phyloP scores from a whole-genome alignment of 352 stramenopile species.

The Pythium scleroteichum region DNA sequence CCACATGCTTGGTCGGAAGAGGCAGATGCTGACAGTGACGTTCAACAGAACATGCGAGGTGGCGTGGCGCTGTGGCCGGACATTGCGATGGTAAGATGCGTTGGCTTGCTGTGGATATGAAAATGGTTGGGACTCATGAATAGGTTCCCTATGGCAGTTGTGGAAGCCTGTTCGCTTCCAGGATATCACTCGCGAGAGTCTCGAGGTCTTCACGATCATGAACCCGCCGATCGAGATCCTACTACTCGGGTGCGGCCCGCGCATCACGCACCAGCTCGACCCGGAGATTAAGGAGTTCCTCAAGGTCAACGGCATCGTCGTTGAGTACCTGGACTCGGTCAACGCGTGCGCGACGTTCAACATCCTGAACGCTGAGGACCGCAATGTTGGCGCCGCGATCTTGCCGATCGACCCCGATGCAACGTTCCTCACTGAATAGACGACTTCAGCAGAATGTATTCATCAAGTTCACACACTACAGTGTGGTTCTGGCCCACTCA shows the following conservation, averaged over 20 bases:
- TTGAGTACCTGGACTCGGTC: slow-evolving; percentile 82
- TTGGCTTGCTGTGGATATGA: neutral
- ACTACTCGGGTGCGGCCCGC: slow-evolving; percentile 71
- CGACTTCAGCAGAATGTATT: neutral
- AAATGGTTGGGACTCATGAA: neutral
- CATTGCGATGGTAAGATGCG: slow-evolving; percentile 65
- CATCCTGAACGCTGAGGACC: slow-evolving; percentile 90
- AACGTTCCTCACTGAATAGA: neutral
- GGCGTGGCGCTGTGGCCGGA: slow-evolving; percentile 68
- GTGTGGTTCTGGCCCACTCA: slow-evolving; percentile 18
- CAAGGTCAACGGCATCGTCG: slow-evolving; percentile 82
- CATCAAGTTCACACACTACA: neutral
- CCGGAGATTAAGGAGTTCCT: slow-evolving; percentile 71
- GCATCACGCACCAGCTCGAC: slow-evolving; percentile 60
- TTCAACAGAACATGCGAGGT: slow-evolving; percentile 74
- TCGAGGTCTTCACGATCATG: slow-evolving; percentile 71
- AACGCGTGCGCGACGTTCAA: slow-evolving; percentile 91
- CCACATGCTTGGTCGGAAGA: neutral
- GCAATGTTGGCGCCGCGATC: slow-evolving; percentile 77
- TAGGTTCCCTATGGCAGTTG: slow-evolving; percentile 41
- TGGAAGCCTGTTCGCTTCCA: slow-evolving; percentile 79
- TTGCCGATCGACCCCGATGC: slow-evolving; percentile 64
- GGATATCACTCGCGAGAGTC: slow-evolving; percentile 79
- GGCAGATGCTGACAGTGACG: neutral
- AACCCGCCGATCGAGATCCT: slow-evolving; percentile 86